Base-by-base conservation (phyloP, 352 stramenopile species). In the Globisporangium polare region DNA sequence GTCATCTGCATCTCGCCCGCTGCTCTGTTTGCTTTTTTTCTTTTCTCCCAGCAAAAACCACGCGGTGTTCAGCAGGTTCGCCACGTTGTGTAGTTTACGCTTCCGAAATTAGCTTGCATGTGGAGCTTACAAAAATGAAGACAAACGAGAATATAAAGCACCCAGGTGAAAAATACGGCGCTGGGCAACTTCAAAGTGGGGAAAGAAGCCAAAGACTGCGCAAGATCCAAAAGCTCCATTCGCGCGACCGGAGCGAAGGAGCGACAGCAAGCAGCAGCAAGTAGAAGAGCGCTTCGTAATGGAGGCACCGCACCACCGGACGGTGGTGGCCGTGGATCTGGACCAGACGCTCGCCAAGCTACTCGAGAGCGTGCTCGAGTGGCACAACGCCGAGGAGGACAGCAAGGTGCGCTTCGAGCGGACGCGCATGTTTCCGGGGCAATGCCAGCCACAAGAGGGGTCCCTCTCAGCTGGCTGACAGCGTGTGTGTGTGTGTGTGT, bases 341-440 rank as follows among this genome's bases (percentile, higher is more conserved):
- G 80, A 92, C 59, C 71, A 89, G 62, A 77, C 83, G 47, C 72
- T 92, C 29, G 66, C 80, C 8, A 66, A 77, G 54, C 42, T 92
- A 41, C 29, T 85, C 31, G 58, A 69, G 27, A 75, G 74, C 8
- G 76, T 70, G 20, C 60, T 80, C 35, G 63, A 67, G 24, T 92
- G 80, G 83, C 80, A 86, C 61, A 80, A 83, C 58, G 64, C 41
- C 0, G 68, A 85, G 42, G 59, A 74, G 29, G 70, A 59, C 62
- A 62, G 58, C 10, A 55, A 69, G 71, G 82, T 89, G 41, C 22
- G 63, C 43, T 55, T 24, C 20, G 5, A 39, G 53, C 42, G 4
- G 8, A 27, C 18, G 7, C 13, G 26, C 15, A 15, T 15, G 47
- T 37, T 37, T 22, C 15, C 12, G 27, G 26, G 17, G 17, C 26